phyloP scores from a whole-genome alignment of 257 asterid species.

The Nicotiana sylvestris region DNA sequence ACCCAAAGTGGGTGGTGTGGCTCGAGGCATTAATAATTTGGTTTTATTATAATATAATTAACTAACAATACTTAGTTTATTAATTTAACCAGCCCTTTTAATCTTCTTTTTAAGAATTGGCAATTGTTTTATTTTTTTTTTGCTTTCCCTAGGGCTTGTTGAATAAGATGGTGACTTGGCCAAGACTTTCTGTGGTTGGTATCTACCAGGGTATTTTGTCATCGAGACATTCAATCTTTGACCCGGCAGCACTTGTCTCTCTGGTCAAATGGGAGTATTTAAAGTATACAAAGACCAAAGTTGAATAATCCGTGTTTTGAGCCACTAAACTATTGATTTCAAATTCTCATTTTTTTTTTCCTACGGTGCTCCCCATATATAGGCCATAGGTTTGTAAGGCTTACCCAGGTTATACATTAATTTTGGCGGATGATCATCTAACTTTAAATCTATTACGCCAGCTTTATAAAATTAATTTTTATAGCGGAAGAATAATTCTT shows the following conservation, averaged over 20 bases:
- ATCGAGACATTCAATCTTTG: constrained; percentile 26
- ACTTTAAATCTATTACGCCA: neutral
- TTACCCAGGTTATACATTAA: neutral
- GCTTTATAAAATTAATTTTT: neutral
- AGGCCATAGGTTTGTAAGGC: neutral
- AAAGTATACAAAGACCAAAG: constrained; percentile 15
- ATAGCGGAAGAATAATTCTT: neutral
- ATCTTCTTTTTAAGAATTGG: neutral
- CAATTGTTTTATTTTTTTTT: neutral
- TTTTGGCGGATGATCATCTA: neutral
- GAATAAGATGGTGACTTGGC: constrained; percentile 19
- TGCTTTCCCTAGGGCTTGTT: constrained; percentile 37
- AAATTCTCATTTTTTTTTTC: neutral
- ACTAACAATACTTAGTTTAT: neutral
- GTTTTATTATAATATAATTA: neutral
- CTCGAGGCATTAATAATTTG: constrained; percentile 42
- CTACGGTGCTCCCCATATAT: neutral
- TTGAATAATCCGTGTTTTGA: neutral
- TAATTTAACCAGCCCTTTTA: neutral
- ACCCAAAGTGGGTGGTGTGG: constrained; percentile 39
- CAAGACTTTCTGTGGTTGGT: constrained; percentile 8
- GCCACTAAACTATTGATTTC: neutral
- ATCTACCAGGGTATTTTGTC: constrained; percentile 21
- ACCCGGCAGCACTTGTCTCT: constrained; percentile 39
- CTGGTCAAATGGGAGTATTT: constrained; percentile 22